Base-by-base conservation (phyloP, 225 moss, liverwort and hornwort genomes). In the Pseudisothecium myosuroides region DNA sequence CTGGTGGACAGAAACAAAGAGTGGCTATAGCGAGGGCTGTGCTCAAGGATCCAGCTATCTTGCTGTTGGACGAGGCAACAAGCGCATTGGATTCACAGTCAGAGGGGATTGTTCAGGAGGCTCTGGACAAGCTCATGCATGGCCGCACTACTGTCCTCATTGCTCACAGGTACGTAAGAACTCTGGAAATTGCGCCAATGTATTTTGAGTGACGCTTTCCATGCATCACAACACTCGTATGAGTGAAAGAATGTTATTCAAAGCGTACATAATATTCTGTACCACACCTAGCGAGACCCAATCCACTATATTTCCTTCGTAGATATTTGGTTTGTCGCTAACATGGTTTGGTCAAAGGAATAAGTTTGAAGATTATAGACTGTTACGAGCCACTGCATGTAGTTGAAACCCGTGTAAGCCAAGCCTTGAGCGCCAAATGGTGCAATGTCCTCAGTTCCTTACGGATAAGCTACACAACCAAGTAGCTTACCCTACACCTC, bases 11-110 rank as follows among this genome's bases (percentile, higher is more conserved):
- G 86, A 95, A 93, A 85, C 95, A 95, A 55, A 43, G 95, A 88
- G 91, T 95, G 83, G 95, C 95, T 19, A 95, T 95, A n/a, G 95
- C 95, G 47, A 89, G 95, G 88, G 95, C 93, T 45, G 92, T 95
- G 85, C 90, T 95, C 22, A 93, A 91, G 82, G 93, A 95, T 56
- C 95, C 93, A 18, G 90, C 92, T 63, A 95, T 95, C 65, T 91
- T 95, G 88, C 88, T 95, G 37, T 52, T 95, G 90, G 95, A 95
- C 65, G 95, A 95, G 89, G 95, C 95, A 47, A 95, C 95, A 31
- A 95, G 95, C 62, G 95, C 95, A 36, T 79, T 95, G 91, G 95
- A 95, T 87, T 93, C 93, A 2, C 92, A 95, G 22, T 94, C 95
- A 3, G 93, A 95, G 90, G 90, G 83, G 88, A 87, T 95, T 86